Conservation (phyloP, 306 rosid species). For the Adenanthera pavonina region DNA sequence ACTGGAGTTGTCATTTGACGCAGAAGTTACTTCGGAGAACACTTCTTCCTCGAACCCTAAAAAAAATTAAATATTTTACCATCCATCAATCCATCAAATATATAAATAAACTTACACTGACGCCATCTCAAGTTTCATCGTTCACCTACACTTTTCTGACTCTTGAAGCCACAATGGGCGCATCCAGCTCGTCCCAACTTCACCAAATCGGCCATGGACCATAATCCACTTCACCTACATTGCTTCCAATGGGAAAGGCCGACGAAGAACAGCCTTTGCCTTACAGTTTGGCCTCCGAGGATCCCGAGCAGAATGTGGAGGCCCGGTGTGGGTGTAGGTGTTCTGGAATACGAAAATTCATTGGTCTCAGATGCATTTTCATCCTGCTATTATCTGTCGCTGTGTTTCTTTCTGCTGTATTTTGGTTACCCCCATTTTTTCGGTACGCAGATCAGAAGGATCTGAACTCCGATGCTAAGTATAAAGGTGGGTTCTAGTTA, state of each 20-base stretch:
- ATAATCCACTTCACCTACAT: conserved; percentile 55
- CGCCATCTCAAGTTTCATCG: not conserved
- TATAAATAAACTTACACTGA: not conserved
- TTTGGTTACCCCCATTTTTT: conserved; percentile 85
- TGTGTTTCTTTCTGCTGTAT: conserved; percentile 75
- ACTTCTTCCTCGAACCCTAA: conserved; percentile 55
- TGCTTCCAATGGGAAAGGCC: conserved; percentile 78
- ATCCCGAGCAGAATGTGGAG: conserved; percentile 52
- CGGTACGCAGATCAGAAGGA: conserved; percentile 63
- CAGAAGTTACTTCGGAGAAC: conserved; percentile 47
- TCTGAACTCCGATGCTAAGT: conserved; percentile 58
- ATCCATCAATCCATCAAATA: not conserved
- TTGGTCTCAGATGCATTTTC: conserved; percentile 73
- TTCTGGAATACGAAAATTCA: conserved; percentile 53
- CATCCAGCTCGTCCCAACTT: conserved; percentile 36
- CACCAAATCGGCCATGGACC: conserved; percentile 48
- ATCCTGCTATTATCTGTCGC: conserved; percentile 67
- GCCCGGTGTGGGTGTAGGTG: conserved; percentile 52
- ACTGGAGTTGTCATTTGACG: conserved; percentile 46
- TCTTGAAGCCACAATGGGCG: conserved; percentile 51
- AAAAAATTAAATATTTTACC: conserved; percentile 15
- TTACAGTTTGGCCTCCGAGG: conserved; percentile 43
- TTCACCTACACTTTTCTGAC: conserved; percentile 14
- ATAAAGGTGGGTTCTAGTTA: conserved; percentile 57
- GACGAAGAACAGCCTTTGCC: conserved; percentile 62